phyloP scores from a whole-genome alignment of 768 basidiomycete species.

The Lactarius indigo region DNA sequence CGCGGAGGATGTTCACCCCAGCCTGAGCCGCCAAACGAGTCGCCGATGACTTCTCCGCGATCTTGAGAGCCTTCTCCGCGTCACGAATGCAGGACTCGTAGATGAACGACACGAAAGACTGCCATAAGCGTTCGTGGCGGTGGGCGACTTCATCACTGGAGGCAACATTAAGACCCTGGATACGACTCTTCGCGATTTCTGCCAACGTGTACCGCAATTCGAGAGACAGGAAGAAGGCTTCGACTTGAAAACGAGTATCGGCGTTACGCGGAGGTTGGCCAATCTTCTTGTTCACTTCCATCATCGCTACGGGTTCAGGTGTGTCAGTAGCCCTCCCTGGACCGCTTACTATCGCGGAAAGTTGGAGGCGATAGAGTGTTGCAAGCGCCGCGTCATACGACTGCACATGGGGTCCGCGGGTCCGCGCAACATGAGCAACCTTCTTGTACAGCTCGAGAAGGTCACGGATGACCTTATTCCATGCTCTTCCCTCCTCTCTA shows the following conservation, averaged over 20 bases:
- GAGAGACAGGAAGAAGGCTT: conserved; percentile 36
- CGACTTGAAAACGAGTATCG: conserved; percentile 34
- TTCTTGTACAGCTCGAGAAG: conserved; percentile 29
- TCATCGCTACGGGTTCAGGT: conserved; percentile 32
- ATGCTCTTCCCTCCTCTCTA: conserved; percentile 25
- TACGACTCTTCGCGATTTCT: conserved; percentile 30
- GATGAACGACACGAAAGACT: conserved; percentile 27
- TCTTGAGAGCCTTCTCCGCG: conserved; percentile 27
- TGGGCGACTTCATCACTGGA: conserved; percentile 6
- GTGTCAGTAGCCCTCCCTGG: conserved; percentile 23
- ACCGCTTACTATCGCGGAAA: conserved; percentile 27
- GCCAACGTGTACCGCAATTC: conserved; percentile 35
- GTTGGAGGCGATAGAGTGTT: conserved; percentile 33
- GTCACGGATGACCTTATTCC: conserved; percentile 27
- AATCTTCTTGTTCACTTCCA: conserved; percentile 31
- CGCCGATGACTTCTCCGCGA: conserved; percentile 31
- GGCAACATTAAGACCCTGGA: conserved; percentile 18
- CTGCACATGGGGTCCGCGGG: conserved; percentile 32
- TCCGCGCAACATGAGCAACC: conserved; percentile 28
- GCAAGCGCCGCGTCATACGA: conserved; percentile 36
- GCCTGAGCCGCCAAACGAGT: conserved; percentile 31
- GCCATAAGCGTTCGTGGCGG: conserved; percentile 27
- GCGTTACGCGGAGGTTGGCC: conserved; percentile 37
- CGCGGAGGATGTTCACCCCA: conserved; percentile 26
- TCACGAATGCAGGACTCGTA: conserved; percentile 31